Base-by-base conservation (phyloP, 768 basidiomycete genomes). In the Tylopilus vinaceipallidus region DNA sequence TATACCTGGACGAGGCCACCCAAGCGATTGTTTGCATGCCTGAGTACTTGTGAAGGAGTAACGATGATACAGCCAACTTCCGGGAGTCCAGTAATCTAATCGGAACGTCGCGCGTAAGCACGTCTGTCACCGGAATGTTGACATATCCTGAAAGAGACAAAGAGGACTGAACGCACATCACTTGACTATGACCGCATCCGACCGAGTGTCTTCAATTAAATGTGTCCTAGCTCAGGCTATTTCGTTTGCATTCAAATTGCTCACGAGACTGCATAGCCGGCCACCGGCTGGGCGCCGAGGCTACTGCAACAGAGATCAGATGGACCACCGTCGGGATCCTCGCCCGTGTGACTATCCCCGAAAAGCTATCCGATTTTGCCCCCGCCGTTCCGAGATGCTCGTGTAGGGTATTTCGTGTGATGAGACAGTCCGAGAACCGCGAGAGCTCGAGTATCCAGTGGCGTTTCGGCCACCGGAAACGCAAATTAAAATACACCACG, bases 201-300 rank as follows among this genome's bases (percentile, higher is more conserved):
- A 61, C 62, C 63, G 17, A 61, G 45, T 1, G 26, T 34, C 40
- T 53, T 51, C 38, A 65, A 42, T 35, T n/a, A n/a, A n/a, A n/a
- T n/a, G n/a, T n/a, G n/a, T n/a, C n/a, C n/a, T n/a, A n/a, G n/a
- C n/a, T n/a, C n/a, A n/a, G n/a, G n/a, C n/a, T n/a, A n/a, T 69
- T 58, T 17, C 59, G 38, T 16, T 57, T 57, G 24, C 55, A 58
- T 45, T 63, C 65, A 35, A 71, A 58, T 11, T 64, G 65, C 39
- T 61, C 63, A 3, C 59, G 5, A 71, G 48, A 4, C 65, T 69
- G 53, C 64, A 40, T 59, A 64, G 6, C 66, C 64, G 16, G 61
- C 62, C 1, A 29, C 24, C 12, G 43, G 45, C 19, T n/a, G n/a
- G n/a, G n/a, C n/a, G n/a, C n/a, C n/a, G n/a, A n/a, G n/a, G n/a